Base-by-base conservation (phyloP, 345 rosid species). In the Dimocarpus longan region DNA sequence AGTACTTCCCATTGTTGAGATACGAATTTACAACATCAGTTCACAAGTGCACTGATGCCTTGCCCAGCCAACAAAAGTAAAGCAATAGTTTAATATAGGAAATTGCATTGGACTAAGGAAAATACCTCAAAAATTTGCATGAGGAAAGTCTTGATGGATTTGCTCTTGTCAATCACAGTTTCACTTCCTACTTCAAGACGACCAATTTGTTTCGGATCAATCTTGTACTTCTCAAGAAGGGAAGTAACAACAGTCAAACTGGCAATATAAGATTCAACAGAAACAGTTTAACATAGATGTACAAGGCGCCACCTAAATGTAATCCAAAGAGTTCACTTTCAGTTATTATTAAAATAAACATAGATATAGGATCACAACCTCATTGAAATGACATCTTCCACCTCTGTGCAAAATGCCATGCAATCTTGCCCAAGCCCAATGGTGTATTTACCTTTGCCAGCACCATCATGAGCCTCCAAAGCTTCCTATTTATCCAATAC, bases 301-400 rank as follows among this genome's bases (percentile, higher is more conserved):
- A 72, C 68, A 19, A 37, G 32, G 24, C 18, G 8, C 32, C 22
- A 13, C 54, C 74, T 67, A 32, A 24, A 65, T 19, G 11, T 63
- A 48, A 75, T 28, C 19, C 50, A n/a, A 28, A 3, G 62, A 75
- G 56, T 46, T 66, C 28, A 26, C 3, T 12, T 37, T n/a, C 9
- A 15, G 40, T 8, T 39, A 68, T 0, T 18, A 63, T 44, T 60
- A 6, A 6, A 22, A 59, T 39, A 50, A 54, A 46, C 10, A 37
- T 62, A 69, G 71, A 71, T 54, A 71, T 54, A 69, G 69, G 66
- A 78, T 78, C 43, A 21, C 64, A 73, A 94, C 99, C 99, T 93
- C 99, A 97, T 94, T 7, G 99, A 97, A 84, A 97, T 92, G 63
- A 97, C 99, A 91, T 97, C 99, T 90, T 97, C 99, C 72, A 97